Base-by-base conservation (phyloP, 768 basidiomycete species). In the Trametes cubensis region DNA sequence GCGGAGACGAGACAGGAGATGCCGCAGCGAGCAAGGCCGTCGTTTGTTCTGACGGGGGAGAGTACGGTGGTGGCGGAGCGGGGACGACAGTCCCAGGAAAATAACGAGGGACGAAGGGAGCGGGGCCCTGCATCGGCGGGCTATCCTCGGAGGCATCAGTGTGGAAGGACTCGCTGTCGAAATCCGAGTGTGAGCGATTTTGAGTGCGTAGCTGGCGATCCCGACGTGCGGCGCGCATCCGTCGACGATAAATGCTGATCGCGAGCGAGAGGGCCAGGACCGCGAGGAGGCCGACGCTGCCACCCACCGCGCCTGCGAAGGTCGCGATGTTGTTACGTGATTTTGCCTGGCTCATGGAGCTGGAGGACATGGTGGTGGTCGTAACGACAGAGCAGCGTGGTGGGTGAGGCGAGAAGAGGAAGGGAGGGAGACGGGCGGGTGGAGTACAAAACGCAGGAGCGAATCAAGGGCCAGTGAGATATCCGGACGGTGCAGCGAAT, bases 281-380 rank as follows among this genome's bases (percentile, higher is more conserved):
- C 13, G 75, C 76, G 13, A 85, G 78, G 21, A 83, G 78, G 30
- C 84, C 84, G 18, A 83, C 77, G 30, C 76, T 78, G 28, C 81
- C 81, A 0, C 81, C 83, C 23, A 85, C 75, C 1, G 80, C 83
- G n/a, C 78, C 82, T 1, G 76, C 83, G 67, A 87, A 85, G 6
- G 84, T 83, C 17, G 76, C 79, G 51, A 72, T 64, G 52, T 71
- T 72, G 58, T 73, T 68, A 49, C 26, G 48, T 34, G 65, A 55
- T 63, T 72, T 71, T 28, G 54, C 26, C 15, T 50, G 51, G 30
- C 52, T 46, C 3, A 58, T 59, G 25, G 65, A 54, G 23, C 67
- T 67, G 65, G 69, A 50, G 41, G 54, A 45, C 55, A 66, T 55
- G 63, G 55, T 49, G 52, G 50, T 6, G 54, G 58, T n/a, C 58